Percentiles rank a stretch among this genome's conserved stretches.
phyloP scores from a whole-genome alignment of 208 protist genomes.

The Acanthamoeba sp. region DNA sequence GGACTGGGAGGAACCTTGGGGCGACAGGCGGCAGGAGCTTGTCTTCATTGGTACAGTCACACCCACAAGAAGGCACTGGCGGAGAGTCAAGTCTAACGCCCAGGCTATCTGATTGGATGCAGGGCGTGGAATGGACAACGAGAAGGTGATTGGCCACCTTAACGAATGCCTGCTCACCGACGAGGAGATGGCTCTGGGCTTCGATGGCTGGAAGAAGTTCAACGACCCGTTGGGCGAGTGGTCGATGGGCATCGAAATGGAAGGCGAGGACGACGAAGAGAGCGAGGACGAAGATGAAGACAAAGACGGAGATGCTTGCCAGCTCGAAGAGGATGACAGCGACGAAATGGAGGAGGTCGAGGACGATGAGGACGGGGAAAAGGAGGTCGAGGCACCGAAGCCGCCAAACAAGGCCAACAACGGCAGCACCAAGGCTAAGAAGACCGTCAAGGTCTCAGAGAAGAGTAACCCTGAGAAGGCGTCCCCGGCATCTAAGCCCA shows the following conservation, averaged over 20 bases:
- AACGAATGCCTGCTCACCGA: constrained; percentile 86
- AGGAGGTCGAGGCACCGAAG: neutral
- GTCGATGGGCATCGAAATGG: neutral
- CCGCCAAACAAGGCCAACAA: neutral
- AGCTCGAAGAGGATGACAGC: neutral
- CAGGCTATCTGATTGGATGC: neutral
- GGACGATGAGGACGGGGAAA: neutral
- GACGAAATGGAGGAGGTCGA: constrained; percentile 18
- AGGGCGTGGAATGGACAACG: constrained; percentile 78
- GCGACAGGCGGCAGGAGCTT: constrained; percentile 87
- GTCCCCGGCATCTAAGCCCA: neutral
- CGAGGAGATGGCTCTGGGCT: constrained; percentile 80
- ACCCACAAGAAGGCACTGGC: neutral
- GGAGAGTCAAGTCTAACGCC: neutral
- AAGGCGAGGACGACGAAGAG: constrained; percentile 7
- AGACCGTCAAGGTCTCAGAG: neutral
- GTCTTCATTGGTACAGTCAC: constrained; percentile 86
- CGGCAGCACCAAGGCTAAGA: no score
- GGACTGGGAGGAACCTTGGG: constrained; percentile 72
- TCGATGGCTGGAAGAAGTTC: constrained; percentile 77
- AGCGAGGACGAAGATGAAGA: neutral
- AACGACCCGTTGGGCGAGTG: constrained; percentile 79
- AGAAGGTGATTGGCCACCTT: constrained; percentile 75
- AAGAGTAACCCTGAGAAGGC: neutral
- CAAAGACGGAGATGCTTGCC: neutral